Conservation (phyloP, 176 grass and related monocot genomes). For the Ensete glaucum region DNA sequence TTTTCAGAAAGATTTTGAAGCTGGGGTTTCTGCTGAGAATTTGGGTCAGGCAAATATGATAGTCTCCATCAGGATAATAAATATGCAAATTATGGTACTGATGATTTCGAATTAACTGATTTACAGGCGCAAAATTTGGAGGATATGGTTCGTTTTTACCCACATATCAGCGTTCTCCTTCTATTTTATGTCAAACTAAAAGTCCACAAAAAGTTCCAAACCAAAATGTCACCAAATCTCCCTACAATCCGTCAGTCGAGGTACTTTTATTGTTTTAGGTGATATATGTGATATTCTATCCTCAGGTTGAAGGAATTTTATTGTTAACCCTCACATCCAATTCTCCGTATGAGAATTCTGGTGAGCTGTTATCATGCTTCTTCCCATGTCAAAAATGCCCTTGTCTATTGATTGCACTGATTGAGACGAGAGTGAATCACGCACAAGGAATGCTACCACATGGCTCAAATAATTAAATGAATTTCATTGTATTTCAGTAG, state of each 20-base stretch:
- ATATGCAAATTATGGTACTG: constrained; percentile 17
- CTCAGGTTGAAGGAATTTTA: not conserved
- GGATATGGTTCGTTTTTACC: constrained; percentile 98
- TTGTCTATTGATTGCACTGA: not conserved
- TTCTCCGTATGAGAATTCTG: not conserved
- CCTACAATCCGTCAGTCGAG: constrained; percentile 50
- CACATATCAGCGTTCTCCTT: constrained; percentile 77
- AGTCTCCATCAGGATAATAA: constrained; percentile 15
- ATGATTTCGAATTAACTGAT: constrained; percentile 25
- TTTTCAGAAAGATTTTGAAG: constrained; percentile 91
- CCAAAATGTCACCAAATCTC: constrained; percentile 44
- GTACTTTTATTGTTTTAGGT: constrained; percentile 32
- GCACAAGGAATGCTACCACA: not conserved
- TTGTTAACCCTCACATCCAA: not conserved
- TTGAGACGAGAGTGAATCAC: not conserved
- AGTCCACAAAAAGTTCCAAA: constrained; percentile 46
- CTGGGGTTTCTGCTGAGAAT: constrained; percentile 75
- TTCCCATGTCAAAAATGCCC: too few relatives aligned
- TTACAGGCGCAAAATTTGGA: constrained; percentile 80
- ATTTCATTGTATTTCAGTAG: not conserved
- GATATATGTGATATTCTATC: not conserved
- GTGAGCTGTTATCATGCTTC: too few relatives aligned
- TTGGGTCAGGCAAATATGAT: constrained; percentile 56
- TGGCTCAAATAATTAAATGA: not conserved
- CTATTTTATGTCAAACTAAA: constrained; percentile 39